Conservation (phyloP, 1,284 basidiomycete species). For the Veloboletus limbatus region DNA sequence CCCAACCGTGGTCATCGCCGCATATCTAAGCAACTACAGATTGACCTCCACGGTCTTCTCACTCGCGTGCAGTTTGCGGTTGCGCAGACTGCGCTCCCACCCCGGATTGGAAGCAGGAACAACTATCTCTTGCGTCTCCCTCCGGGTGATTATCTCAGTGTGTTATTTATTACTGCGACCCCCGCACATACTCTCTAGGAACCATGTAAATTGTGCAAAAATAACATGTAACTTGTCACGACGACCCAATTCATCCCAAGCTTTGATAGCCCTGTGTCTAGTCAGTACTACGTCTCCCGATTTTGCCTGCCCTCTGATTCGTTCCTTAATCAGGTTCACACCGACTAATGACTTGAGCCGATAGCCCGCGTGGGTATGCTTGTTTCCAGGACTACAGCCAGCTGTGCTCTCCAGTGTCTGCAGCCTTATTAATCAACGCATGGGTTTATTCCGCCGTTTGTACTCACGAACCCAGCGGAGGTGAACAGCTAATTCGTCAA, state of each 20-base stretch:
- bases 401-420: constrained; percentile 1
- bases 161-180: no score
- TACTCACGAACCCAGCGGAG: neutral
- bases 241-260: neutral
- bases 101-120: constrained; percentile 2
- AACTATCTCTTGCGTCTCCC: neutral
- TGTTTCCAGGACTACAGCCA: constrained; percentile 11
- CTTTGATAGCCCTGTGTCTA: no score
- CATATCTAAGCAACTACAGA: neutral
- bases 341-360: neutral
- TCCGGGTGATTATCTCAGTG: no score
- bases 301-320: neutral
- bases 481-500: no score
- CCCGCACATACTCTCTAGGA: no score
- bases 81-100: constrained; percentile 7
- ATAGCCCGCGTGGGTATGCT: neutral
- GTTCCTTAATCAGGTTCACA: constrained; percentile 2
- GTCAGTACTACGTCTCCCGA: no score
- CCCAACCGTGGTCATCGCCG: constrained; percentile 1
- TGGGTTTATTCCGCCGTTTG: neutral
- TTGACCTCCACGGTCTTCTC: neutral
- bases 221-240: no score
- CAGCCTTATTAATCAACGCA: neutral
- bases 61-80: constrained; percentile 1
- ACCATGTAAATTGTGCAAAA: no score